Base-by-base conservation (phyloP, 176 grass and related monocot species). In the Bothriochloa decipiens region DNA sequence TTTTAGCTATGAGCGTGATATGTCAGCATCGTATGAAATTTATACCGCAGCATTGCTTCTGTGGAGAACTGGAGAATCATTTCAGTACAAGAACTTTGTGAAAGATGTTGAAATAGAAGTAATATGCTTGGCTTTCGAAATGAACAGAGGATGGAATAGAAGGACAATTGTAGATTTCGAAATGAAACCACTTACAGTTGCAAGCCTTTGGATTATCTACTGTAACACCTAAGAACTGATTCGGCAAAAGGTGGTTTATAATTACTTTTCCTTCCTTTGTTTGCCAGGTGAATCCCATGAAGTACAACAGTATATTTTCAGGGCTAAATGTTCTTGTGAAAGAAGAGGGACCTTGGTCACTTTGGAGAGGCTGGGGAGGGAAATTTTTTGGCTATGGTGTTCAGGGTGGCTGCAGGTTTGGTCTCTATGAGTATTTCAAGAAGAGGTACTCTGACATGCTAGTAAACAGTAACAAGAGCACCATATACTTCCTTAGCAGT, bases 371-470 rank as follows among this genome's bases (percentile, higher is more conserved):
- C 23, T 84, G 93, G 93, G 89, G 87, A 16, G 93, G 96, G 7
- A 95, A 95, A 69, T 88, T 15, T 15, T 95, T 90, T 39, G 96
- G 96, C 7, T 95, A 98, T 70, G 96, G 93, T 58, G 84, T 88
- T 70, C 96, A 98, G 91, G 96, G 96, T 17, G 91, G 93, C 35
- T 95, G 85, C 86, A 95, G 77, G 82, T 98, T 98, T 81, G 93
- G 96, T n/a, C 84, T 98, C 47, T 95, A 95, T 69, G 93, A 98
- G 74, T 98, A 92, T 78, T 98, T 98, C 89, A 98, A 95, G 81
- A 98, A 98, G 77, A 77, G 81, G 45, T 98, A 98, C 71, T 96
- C 96, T 7, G 96, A 98, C 73, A 26, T 87, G 70, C 72, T 95
- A 5, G 68, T 73, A 52, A 86, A 68, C 37, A 77, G 87, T 18